Base-by-base conservation (phyloP, 306 rosid species). In the Phaseolus lunatus region DNA sequence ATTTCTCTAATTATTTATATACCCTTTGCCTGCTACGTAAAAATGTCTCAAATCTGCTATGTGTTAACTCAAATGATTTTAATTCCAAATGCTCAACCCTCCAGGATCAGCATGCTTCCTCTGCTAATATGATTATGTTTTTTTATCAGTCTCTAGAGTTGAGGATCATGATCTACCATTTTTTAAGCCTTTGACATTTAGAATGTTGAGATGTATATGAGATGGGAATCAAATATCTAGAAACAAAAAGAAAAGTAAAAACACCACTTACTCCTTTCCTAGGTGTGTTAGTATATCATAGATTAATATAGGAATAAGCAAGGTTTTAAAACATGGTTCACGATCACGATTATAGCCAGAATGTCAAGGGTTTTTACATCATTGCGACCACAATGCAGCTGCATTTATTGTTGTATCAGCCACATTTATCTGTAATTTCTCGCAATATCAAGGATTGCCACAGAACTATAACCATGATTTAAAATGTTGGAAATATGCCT, bases 171-270 rank as follows among this genome's bases (percentile, higher is more conserved):
- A 31, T 73, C 76, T 45, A 45, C 56, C 22, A 54, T 11, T 41
- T 70, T 24, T 33, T 26, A 61, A 59, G 66, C 78, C 56, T 67
- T 54, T 27, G 50, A 59, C n/a, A 45, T 59, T 61, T 67, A 18
- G 33, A 52, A 35, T 18, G 31, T 31, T 72, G 73, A 62, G 53
- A 41, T 49, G 2, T 66, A 22, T 73, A 31, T 80, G 44, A 65
- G 48, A 47, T 16, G 37, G 16, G 70, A 45, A 6, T 26, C 49
- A 35, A 68, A 48, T 48, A 48, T 81, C 29, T 9, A 68, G 16
- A 29, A 58, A 48, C 77, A 35, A 18, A 27, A 48, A 58, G 58
- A 33, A 20, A 26, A 7, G 49, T 75, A 56, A 0, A 45, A 29
- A 45, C 27, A 24, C 27, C 2, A 24, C 2, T 24, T 1, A 24